Conservation (phyloP, 2,329 filamentous ascomycete genomes). For the Grosmannia clavigera region DNA sequence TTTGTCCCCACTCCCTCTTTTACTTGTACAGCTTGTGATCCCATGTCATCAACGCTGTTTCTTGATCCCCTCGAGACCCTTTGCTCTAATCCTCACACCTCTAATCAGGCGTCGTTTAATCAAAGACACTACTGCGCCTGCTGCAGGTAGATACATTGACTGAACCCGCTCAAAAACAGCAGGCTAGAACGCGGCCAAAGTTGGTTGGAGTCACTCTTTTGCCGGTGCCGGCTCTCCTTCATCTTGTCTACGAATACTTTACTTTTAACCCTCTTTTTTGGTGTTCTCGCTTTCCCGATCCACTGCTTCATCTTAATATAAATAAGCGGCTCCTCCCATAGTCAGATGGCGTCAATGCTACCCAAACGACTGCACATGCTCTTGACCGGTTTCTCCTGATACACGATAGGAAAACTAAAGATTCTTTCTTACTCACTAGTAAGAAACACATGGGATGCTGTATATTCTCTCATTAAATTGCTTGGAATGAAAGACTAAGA, state of each 20-base stretch:
- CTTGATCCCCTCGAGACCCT: neutral
- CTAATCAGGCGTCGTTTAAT: neutral
- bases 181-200: neutral
- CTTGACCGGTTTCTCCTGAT: slow-evolving; percentile 7
- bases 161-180: neutral
- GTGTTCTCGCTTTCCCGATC: neutral
- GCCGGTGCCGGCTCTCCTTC: neutral
- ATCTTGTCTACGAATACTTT: neutral
- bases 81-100: neutral
- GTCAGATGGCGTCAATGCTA: slow-evolving; percentile 5
- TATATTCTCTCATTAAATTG: neutral
- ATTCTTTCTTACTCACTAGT: neutral
- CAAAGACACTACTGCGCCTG: neutral
- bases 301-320: neutral
- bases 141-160: neutral
- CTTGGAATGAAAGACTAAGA: neutral
- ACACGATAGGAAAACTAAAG: neutral
- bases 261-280: neutral
- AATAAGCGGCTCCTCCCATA: neutral
- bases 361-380: neutral
- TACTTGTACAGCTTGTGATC: neutral
- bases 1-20: neutral
- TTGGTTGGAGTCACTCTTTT: neutral
- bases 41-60: neutral
- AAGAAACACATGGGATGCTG: neutral